Conservation (phyloP, 2,329 filamentous ascomycete genomes). For the Colletotrichum sp. region DNA sequence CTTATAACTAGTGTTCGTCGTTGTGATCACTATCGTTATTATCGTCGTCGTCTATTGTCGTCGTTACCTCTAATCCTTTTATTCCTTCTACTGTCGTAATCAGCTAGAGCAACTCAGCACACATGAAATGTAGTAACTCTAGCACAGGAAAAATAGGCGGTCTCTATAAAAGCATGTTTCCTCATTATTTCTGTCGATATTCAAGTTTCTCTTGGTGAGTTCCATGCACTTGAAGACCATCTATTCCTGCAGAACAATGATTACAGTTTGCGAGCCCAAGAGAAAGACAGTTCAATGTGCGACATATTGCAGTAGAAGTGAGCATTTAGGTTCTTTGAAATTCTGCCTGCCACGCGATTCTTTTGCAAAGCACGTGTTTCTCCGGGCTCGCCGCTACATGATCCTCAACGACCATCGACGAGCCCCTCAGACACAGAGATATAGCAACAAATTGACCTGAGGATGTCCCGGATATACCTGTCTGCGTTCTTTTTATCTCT, state of each 20-base stretch:
- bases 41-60: neutral
- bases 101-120: neutral
- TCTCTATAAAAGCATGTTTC: neutral
- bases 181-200: neutral
- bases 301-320: fast-evolving
- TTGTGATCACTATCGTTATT: neutral
- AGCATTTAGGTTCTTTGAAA: fast-evolving
- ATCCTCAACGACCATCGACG: neutral
- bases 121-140: fast-evolving
- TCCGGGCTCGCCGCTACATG: neutral
- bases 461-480: neutral
- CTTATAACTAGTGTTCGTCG: neutral
- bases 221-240: neutral
- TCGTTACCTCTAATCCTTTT: neutral
- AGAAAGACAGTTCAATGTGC: fast-evolving
- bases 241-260: fast-evolving
- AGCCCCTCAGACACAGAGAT: neutral
- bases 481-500: neutral
- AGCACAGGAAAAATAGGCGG: too few relatives aligned
- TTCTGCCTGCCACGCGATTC: neutral
- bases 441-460: neutral
- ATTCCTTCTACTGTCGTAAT: fast-evolving
- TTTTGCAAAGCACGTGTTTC: neutral
- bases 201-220: neutral
- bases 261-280: neutral